Percentiles rank a stretch among this genome's conserved stretches.
phyloP scores from a whole-genome alignment of 805 yeast genomes.

The Teunomyces gatunensis region DNA sequence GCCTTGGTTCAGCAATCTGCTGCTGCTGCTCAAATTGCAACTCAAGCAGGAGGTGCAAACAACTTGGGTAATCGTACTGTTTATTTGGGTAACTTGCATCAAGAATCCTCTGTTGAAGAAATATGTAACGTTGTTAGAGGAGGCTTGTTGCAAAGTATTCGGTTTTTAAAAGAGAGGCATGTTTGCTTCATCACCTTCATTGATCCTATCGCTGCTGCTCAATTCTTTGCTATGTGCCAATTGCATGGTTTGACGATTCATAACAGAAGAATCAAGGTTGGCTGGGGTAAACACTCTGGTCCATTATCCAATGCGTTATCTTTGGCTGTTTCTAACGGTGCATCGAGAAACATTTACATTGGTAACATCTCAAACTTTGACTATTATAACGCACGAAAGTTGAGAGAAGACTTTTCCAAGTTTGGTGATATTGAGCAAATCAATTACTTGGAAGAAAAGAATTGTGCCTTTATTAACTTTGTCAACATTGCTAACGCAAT shows the following conservation, averaged over 20 bases:
- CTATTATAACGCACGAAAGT: constrained; percentile 52
- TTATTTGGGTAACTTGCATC: constrained; percentile 85
- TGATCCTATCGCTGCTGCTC: constrained; percentile 97
- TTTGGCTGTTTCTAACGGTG: constrained; percentile 89
- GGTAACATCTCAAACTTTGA: constrained; percentile 60
- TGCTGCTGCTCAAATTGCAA: constrained; percentile 96
- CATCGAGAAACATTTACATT: constrained; percentile 87
- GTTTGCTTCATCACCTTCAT: constrained; percentile 93
- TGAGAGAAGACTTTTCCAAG: constrained; percentile 70
- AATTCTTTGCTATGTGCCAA: constrained; percentile 91
- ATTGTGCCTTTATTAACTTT: constrained; percentile 89
- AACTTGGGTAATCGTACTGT: constrained; percentile 93
- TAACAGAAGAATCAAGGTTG: constrained; percentile 82
- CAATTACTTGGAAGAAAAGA: constrained; percentile 76
- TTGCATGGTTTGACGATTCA: constrained; percentile 85
- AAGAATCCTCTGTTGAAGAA: constrained; percentile 85
- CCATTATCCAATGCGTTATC: constrained; percentile 84
- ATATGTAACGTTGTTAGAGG: constrained; percentile 96
- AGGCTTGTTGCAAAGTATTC: constrained; percentile 81
- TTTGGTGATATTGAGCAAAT: constrained; percentile 96
- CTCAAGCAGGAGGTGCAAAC: constrained; percentile 89
- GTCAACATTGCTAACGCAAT: constrained; percentile 90
- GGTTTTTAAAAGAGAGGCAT: constrained; percentile 79
- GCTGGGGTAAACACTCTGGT: constrained; percentile 98
- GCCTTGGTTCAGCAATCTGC: constrained; percentile 90